Base-by-base conservation (phyloP, 441 rosid species). In the Adansonia grandidieri region DNA sequence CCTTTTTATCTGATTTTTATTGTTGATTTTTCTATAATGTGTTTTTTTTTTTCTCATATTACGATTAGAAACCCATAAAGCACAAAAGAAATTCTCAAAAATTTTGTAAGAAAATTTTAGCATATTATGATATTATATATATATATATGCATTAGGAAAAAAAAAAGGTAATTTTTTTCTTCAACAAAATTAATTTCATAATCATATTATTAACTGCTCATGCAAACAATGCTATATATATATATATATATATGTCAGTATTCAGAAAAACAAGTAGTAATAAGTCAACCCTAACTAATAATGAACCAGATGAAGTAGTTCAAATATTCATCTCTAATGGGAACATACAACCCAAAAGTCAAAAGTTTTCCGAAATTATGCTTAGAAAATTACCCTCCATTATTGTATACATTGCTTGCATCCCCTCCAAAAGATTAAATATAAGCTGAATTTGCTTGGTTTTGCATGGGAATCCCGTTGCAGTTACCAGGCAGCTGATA, bases 391-490 rank as follows among this genome's bases (percentile, higher is more conserved):
- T 77, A 79, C 9, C 85, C 88, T 79, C 76, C 84, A 32, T 32
- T 32, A 44, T 50, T 47, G 56, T 11, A 68, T 13, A 68, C 20
- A 57, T 73, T 79, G 22, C 48, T 63, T 24, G 79, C 32, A 63
- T 65, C 74, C 71, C 68, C 82, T 48, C 74, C 85, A 24, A 68
- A 32, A 17, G 7, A 22, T 17, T 22, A 0, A 61, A 22, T 17
- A 69, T 40, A 69, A 50, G 70, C 50, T 63, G 80, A 20, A 7
- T 5, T 28, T 45, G 78, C 68, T 75, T 79, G 84, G 53, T 47
- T 80, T 80, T 82, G 86, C 80, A 76, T 66, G 81, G 84, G 74
- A 68, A 74, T 40, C 68, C 79, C 84, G 77, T 77, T 81, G 86
- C 82, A 76, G 64, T 82, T 32, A 75, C 72, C 63, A 3, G 80